Base-by-base conservation (phyloP, 2,329 filamentous ascomycete species). In the Stachybotrys chlorohalonatus region DNA sequence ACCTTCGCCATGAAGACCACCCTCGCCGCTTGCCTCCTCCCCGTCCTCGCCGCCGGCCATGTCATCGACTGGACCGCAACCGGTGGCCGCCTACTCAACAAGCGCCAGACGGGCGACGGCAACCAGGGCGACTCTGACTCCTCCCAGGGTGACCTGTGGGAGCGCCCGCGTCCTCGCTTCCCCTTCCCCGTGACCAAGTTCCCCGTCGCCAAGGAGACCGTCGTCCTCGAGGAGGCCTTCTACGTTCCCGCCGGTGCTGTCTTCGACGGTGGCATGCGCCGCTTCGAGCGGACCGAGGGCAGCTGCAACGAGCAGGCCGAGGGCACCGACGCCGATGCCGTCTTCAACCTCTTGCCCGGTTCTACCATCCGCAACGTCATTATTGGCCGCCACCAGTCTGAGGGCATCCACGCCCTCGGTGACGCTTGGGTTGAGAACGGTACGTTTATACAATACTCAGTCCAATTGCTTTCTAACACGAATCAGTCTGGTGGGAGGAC, bases 251-350 rank as follows among this genome's bases (percentile, higher is more conserved):
- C 67, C 0, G 65, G 68, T 1, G 61, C 64, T 11, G 61, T 64
- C 1, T 71, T 67, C 36, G 69, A 71, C 17, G 69, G 68, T 50
- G 64, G 66, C 50, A 70, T 68, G 68, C 66, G 66, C 47, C 66
- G 66, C 5, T 74, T 69, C 55, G 70, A 74, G 54, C 70, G 70
- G 11, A 67, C 67, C 1, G 65, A 66, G 47, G 71, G 69, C 24
- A 69, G 68, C 53, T 79, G 76, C 58, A 73, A 66, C 46, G 74
- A 71, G 30, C 73, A 78, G 53, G 65, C 64, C 1, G 75, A 78
- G 60, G 75, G 75, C 17, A 68, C 66, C 0, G 66, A 68, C 45
- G 66, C 66, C 1, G 74, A 75, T 52, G 60, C 71, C 2, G 70
- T 73, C n/a, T 73, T 73, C 54, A 66, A 70, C 51, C 59, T 73